Conservation (phyloP, 768 basidiomycete genomes). For the Pulveroboletus sp. region DNA sequence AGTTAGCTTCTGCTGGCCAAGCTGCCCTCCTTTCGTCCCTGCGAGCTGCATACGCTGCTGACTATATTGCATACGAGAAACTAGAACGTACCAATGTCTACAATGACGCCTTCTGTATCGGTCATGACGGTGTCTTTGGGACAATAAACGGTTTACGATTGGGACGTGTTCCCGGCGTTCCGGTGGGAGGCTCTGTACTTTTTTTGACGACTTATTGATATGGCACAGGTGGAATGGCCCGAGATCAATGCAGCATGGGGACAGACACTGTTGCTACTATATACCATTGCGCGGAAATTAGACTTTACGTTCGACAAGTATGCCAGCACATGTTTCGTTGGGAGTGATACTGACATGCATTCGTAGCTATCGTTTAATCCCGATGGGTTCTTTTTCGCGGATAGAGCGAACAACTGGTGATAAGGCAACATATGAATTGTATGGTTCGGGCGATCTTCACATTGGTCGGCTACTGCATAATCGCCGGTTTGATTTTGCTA, state of each 20-base stretch:
- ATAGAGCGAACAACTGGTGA: slow-evolving; percentile 82
- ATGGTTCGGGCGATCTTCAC: slow-evolving; percentile 91
- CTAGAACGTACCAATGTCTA: slow-evolving; percentile 92
- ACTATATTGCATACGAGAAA: slow-evolving; percentile 73
- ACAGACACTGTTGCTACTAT: slow-evolving; percentile 84
- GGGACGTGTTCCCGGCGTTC: slow-evolving; percentile 79
- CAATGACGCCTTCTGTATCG: slow-evolving; percentile 93
- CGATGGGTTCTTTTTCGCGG: slow-evolving; percentile 92
- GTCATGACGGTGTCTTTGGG: slow-evolving; percentile 90
- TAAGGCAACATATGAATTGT: slow-evolving; percentile 84
- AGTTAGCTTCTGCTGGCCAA: slow-evolving; percentile 62
- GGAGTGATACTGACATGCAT: slow-evolving; percentile 9
- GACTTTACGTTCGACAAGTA: slow-evolving; percentile 86
- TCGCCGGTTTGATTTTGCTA: slow-evolving; percentile 90
- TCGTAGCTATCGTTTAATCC: slow-evolving; percentile 79
- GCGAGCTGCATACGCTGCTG: slow-evolving; percentile 73
- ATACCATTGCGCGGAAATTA: slow-evolving; percentile 88
- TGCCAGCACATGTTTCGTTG: slow-evolving; percentile 19
- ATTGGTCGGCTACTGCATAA: slow-evolving; percentile 89
- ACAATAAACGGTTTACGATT: slow-evolving; percentile 96
- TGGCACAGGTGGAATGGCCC: slow-evolving; percentile 86
- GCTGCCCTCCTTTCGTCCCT: slow-evolving; percentile 65
- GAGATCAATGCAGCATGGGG: slow-evolving; percentile 99
- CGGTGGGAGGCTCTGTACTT: slow-evolving; percentile 44
- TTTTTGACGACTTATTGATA: slow-evolving; percentile 7